Conservation (phyloP, 495 filamentous ascomycete species). For the Oleoguttula mirabilis region DNA sequence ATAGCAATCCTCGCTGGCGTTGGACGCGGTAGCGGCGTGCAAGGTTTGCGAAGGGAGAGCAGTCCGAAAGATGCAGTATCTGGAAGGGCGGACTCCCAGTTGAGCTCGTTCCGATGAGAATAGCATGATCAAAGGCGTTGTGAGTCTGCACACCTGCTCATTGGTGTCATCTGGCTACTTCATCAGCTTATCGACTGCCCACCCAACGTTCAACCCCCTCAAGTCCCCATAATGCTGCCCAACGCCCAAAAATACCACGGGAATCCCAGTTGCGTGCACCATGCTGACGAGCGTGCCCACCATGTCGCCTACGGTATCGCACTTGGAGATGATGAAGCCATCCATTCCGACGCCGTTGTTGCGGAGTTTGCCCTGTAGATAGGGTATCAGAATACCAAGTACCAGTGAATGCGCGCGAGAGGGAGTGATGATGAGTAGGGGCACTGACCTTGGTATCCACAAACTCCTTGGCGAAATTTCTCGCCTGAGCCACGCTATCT, state of each 20-base stretch:
- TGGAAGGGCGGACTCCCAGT: no score
- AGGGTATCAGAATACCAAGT: not conserved
- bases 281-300: constrained; percentile 93
- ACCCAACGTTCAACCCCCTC: constrained; percentile 81
- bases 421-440: not conserved
- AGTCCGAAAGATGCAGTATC: no score
- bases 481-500: constrained; percentile 85
- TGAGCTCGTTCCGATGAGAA: no score
- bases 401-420: not conserved
- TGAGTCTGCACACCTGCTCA: no score
- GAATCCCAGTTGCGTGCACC: constrained; percentile 86
- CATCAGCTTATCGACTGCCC: constrained; percentile 77
- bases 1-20: no score
- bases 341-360: constrained; percentile 53
- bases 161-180: no score
- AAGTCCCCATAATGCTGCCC: constrained; percentile 96
- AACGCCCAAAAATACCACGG: constrained; percentile 85
- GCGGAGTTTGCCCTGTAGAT: constrained; percentile 10
- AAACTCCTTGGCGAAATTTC: constrained; percentile 91
- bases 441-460: constrained; percentile 30
- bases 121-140: no score
- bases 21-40: no score
- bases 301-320: constrained; percentile 98
- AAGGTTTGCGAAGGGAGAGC: no score
- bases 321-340: constrained; percentile 96